Conservation (phyloP, 257 asterid genomes). For the Nicotiana obtusifolia region DNA sequence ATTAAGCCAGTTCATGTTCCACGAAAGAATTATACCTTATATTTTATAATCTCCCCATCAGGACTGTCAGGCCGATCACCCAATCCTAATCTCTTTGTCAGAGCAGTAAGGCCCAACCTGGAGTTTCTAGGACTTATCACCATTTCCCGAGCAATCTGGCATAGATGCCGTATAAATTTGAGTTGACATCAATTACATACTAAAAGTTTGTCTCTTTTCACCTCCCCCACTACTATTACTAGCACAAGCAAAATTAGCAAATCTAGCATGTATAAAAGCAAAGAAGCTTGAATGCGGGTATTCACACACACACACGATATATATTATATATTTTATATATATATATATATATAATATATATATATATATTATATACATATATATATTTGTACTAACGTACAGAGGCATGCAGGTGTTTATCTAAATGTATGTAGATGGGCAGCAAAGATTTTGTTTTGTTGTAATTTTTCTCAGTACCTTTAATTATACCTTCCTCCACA, state of each 20-base stretch:
- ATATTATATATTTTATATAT: too few species aligned
- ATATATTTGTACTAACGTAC: background rate
- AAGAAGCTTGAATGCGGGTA: background rate
- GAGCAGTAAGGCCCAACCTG: constrained; percentile 84
- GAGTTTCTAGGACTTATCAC: constrained; percentile 89
- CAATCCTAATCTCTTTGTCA: constrained; percentile 74
- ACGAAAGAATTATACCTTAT: constrained; percentile 43
- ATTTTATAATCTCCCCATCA: constrained; percentile 79
- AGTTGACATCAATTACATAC: background rate
- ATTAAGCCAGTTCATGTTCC: background rate
- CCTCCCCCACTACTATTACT: background rate
- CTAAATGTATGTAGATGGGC: background rate
- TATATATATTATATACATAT: too few species aligned
- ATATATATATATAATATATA: too few species aligned
- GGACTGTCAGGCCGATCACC: constrained; percentile 74
- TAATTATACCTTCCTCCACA: background rate
- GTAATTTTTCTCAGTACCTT: background rate
- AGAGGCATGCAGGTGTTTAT: background rate
- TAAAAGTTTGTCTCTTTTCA: background rate
- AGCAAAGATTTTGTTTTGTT: background rate
- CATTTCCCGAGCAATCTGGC: constrained; percentile 97
- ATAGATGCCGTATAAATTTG: constrained; percentile 3
- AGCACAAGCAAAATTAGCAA: background rate
- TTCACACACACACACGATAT: background rate
- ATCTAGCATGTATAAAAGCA: background rate